A percentile compares a stretch with the other conserved stretches of the same genome.
These are phyloP conservation scores for Hippophae rhamnoides DNA, from an alignment of 306 rosid genomes.

Conservation along the genomic window DNA sequence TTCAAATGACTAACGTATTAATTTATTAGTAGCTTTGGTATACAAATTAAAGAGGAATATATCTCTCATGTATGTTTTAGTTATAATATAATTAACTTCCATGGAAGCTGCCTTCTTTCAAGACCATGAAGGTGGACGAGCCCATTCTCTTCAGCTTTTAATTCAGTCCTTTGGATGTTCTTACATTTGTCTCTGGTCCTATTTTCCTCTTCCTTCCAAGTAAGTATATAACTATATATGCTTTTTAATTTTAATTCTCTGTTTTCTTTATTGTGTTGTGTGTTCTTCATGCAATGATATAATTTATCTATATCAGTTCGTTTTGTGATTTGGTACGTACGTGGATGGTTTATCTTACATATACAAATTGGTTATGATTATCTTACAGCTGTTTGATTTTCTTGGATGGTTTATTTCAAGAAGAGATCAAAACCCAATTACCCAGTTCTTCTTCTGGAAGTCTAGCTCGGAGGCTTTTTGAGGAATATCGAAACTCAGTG, in stretches of 20 bases:
- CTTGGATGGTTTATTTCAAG: slow-evolving; percentile 60
- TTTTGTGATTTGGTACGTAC: no score
- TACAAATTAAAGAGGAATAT: no score
- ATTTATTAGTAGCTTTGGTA: no score
- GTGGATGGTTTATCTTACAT: background rate
- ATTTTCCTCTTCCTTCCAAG: slow-evolving; percentile 42
- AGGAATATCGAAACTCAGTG: slow-evolving; percentile 27
- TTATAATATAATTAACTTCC: background rate
- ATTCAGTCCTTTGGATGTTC: slow-evolving; percentile 48
- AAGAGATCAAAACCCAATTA: slow-evolving; percentile 22
- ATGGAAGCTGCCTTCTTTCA: slow-evolving; percentile 56
- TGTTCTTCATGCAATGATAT: no score
- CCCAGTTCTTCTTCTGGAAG: slow-evolving; percentile 48
- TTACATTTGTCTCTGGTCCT: slow-evolving; percentile 75
- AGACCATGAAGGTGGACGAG: slow-evolving; percentile 30
- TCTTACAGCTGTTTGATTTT: slow-evolving; percentile 35
- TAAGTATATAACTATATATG: slow-evolving; percentile 13
- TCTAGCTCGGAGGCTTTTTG: slow-evolving; percentile 44
- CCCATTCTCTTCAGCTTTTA: slow-evolving; percentile 28
- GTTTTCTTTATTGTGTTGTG: no score
- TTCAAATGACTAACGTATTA: no score
- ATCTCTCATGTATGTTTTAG: no score
- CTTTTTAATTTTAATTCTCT: background rate
- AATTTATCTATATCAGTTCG: no score
- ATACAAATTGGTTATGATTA: background rate